Evolutionary conservation across 192 early-diverging fungal species (phyloP).

Genomic region (Rhizophagus clarus): DNA sequence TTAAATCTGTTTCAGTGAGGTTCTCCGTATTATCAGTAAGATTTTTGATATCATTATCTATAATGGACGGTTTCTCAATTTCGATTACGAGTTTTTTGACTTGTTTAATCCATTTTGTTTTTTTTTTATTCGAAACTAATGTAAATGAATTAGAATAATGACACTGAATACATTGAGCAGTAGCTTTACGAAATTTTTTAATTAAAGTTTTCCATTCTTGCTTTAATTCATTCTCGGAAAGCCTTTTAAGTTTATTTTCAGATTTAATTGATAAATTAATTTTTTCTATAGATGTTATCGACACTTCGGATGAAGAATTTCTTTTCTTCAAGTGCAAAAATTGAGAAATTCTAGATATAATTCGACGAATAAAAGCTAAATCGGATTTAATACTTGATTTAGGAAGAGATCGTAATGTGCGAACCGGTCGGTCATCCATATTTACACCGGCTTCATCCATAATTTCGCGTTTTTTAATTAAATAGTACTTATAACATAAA

Average conservation of each 20-base stretch:
- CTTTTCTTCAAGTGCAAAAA: neutral
- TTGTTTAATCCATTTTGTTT: neutral
- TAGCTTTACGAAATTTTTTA: neutral
- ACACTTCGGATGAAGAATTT: neutral
- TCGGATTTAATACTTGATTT: neutral
- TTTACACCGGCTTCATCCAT: neutral
- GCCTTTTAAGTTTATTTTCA: neutral
- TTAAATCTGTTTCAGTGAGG: neutral
- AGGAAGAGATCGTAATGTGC: neutral
- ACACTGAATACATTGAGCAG: neutral
- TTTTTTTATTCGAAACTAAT: neutral
- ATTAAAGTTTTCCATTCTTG: neutral
- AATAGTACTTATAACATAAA: neutral
- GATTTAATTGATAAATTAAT: neutral
- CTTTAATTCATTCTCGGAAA: neutral
- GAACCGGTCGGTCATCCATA: neutral
- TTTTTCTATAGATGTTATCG: neutral
- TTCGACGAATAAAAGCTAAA: neutral
- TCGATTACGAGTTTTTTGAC: neutral
- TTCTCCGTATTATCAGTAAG: neutral
- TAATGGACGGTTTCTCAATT: neutral
- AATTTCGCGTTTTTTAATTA: neutral
- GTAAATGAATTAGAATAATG: neutral
- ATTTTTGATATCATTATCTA: neutral
- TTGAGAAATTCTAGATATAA: neutral